phyloP scores from a whole-genome alignment of 208 protist species.

The Herpetomonas tarakana region DNA sequence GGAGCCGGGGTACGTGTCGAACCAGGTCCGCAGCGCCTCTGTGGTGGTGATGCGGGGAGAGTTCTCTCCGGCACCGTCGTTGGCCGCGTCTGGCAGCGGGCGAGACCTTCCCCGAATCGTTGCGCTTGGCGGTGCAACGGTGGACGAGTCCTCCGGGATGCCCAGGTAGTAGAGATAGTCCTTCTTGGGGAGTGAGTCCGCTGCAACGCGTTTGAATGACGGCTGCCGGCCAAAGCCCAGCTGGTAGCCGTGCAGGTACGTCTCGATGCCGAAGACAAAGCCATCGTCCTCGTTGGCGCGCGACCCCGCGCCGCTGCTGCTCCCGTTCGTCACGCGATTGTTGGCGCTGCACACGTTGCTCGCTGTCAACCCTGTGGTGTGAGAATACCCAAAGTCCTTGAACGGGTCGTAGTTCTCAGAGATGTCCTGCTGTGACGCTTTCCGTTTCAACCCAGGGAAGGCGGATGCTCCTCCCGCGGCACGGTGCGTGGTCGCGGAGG shows the following conservation, averaged over 20 bases:
- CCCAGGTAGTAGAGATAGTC: not conserved
- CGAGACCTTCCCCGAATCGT: no score
- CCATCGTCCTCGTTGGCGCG: constrained; percentile 4
- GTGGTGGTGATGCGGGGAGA: not conserved
- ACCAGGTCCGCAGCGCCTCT: no score
- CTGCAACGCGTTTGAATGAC: constrained; percentile 38
- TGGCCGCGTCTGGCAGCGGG: no score
- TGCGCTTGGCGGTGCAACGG: no score
- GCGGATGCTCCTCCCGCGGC: not conserved
- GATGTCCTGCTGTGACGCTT: constrained; percentile 3
- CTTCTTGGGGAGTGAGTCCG: not conserved
- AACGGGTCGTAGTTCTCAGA: constrained; percentile 1
- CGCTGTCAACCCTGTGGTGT: not conserved
- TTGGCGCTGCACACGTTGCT: not conserved
- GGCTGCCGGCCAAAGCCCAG: constrained; percentile 61
- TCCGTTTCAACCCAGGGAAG: not conserved
- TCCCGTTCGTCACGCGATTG: not conserved
- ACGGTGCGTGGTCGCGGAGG: no score
- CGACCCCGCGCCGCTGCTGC: not conserved
- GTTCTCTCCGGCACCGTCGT: no score
- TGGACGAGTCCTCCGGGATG: not conserved
- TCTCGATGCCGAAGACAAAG: constrained; percentile 68
- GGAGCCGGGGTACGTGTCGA: not conserved
- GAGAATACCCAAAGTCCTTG: constrained; percentile 9
- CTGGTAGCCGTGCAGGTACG: constrained; percentile 56